Conservation (phyloP, 2,329 filamentous ascomycete species). For the Chaetoscypha palmicola region DNA sequence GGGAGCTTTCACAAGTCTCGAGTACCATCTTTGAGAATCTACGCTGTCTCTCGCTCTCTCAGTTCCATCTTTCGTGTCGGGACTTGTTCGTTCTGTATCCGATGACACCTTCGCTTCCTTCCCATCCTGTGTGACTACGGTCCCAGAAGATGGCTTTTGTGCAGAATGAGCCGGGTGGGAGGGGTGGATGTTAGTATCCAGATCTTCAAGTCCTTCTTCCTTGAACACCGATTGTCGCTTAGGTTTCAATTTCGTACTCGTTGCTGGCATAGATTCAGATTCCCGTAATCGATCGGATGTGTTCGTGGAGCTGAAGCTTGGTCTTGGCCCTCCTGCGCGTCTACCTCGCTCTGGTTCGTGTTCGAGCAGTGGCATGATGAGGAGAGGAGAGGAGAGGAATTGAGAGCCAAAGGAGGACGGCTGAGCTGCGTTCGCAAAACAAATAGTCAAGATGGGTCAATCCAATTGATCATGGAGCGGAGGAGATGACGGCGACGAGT, state of each 20-base stretch:
- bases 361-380: slow-evolving; percentile 5
- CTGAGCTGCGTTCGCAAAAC: neutral
- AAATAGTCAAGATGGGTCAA: neutral
- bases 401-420: neutral
- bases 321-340: slow-evolving; percentile 6
- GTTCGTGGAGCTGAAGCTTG: slow-evolving; percentile 20
- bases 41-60: neutral
- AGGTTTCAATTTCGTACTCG: slow-evolving; percentile 12
- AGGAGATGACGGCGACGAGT: too few relatives aligned
- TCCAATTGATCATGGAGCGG: slow-evolving; percentile 1
- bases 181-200: slow-evolving; percentile 16
- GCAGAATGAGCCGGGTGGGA: slow-evolving; percentile 3
- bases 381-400: neutral
- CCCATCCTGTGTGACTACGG: neutral
- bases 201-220: slow-evolving; percentile 27
- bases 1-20: slow-evolving; percentile 16
- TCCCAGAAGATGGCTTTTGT: slow-evolving; percentile 9
- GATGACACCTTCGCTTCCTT: slow-evolving; percentile 7
- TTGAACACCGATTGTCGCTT: slow-evolving; percentile 20
- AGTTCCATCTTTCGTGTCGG: neutral
- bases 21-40: slow-evolving; percentile 13
- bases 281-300: slow-evolving; percentile 22
- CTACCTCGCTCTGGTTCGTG: slow-evolving; percentile 15
- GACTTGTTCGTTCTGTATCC: neutral
- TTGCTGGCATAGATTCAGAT: slow-evolving; percentile 11